These are phyloP conservation scores for Typha latifolia DNA, from an alignment of 176 grass and related monocot genomes.

Conservation along the genomic window DNA sequence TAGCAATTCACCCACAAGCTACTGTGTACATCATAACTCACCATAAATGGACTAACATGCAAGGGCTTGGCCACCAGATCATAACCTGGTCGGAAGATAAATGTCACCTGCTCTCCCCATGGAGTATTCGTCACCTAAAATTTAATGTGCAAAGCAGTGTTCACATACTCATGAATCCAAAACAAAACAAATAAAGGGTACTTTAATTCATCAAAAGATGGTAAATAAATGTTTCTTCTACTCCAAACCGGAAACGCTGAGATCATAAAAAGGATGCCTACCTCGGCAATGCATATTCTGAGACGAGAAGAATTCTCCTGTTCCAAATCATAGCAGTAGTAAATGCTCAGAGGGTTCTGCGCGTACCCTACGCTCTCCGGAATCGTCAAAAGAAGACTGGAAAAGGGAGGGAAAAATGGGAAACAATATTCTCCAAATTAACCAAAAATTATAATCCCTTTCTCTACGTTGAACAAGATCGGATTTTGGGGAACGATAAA, in stretches of 20 bases:
- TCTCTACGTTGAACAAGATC: neutral
- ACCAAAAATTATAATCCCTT: neutral
- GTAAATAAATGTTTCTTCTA: neutral
- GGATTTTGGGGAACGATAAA: conserved; percentile 1
- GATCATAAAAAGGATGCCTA: neutral
- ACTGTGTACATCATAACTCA: conserved; percentile 13
- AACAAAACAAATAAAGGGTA: neutral
- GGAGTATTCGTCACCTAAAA: conserved; percentile 91
- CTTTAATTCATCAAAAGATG: neutral
- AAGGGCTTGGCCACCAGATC: conserved; percentile 78
- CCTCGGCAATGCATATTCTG: conserved; percentile 85
- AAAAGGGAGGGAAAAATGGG: neutral
- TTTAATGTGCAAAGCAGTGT: neutral
- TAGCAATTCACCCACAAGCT: conserved; percentile 3
- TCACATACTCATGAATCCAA: no score
- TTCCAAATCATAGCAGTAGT: conserved; percentile 65
- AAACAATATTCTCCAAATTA: neutral
- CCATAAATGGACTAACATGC: conserved; percentile 96
- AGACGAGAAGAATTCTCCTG: conserved; percentile 21
- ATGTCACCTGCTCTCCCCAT: conserved; percentile 70
- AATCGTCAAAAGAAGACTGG: conserved; percentile 72
- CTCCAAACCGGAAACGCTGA: neutral
- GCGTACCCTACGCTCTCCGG: conserved; percentile 73
- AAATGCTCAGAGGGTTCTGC: conserved; percentile 92
- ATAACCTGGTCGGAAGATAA: conserved; percentile 61